Percentiles rank a stretch among this genome's conserved stretches.
Evolutionary conservation across 225 moss, liverwort and hornwort species (phyloP).

Genomic region (Pleurozium schreberi): DNA sequence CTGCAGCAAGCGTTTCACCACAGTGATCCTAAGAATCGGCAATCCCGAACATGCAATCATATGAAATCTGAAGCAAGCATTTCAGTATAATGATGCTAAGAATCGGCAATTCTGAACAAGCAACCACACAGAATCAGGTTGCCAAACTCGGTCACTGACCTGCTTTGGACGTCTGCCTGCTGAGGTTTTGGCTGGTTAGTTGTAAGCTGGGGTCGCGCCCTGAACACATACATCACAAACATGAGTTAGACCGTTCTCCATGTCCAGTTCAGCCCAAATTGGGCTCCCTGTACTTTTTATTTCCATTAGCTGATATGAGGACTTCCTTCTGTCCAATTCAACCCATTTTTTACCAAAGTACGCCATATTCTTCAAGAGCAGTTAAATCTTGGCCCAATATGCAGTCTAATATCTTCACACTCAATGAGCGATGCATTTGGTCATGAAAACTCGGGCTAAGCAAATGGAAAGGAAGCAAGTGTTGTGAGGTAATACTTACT

Average conservation of each 20-base stretch:
- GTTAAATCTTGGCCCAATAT: background rate
- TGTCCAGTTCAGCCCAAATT: background rate
- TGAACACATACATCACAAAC: background rate
- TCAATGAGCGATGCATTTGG: background rate
- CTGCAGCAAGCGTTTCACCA: background rate
- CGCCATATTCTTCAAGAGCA: background rate
- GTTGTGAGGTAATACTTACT: background rate
- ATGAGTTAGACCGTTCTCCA: background rate
- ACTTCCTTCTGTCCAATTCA: background rate
- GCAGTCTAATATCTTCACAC: background rate
- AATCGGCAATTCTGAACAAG: background rate
- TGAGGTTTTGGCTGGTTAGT: background rate
- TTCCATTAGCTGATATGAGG: too few relatives aligned
- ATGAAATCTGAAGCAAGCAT: background rate
- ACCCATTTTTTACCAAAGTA: background rate
- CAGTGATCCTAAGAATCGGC: background rate
- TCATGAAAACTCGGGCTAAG: background rate
- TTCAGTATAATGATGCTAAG: background rate
- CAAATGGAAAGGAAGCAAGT: background rate
- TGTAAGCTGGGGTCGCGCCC: background rate
- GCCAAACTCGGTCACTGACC: background rate
- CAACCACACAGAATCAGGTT: background rate
- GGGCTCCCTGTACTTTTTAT: background rate
- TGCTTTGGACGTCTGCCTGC: background rate
- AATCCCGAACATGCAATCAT: background rate